Conservation (phyloP, 202 grass and related monocot species). For the Eragrostis tef region DNA sequence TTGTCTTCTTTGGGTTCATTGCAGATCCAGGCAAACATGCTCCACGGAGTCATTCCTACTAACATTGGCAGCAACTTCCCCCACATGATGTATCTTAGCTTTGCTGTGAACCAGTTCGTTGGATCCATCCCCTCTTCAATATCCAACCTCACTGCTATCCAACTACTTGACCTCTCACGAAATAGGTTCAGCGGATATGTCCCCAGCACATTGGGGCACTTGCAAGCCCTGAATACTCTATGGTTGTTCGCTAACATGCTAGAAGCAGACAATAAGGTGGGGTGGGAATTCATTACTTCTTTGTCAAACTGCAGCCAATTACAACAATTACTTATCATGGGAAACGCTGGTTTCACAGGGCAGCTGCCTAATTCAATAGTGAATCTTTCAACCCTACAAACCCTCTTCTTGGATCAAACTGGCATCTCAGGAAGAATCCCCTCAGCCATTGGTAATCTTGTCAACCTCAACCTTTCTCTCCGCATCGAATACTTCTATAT, state of each 20-base stretch:
- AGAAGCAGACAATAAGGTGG: background rate
- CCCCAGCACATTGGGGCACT: background rate
- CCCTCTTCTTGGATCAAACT: background rate
- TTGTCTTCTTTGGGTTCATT: background rate
- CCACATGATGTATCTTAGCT: background rate
- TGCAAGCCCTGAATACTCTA: background rate
- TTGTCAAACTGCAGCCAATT: conserved; percentile 34
- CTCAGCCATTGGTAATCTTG: background rate
- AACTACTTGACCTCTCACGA: accelerated
- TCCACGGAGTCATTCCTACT: background rate
- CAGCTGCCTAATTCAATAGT: conserved; percentile 22
- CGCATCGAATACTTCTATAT: background rate
- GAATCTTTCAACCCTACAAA: background rate
- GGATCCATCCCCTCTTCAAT: conserved; percentile 32
- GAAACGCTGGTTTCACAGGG: background rate
- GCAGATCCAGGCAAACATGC: background rate
- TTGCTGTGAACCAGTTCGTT: background rate
- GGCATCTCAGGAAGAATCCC: conserved; percentile 24
- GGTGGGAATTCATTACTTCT: conserved; percentile 26
- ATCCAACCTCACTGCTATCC: conserved; percentile 6
- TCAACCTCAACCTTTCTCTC: background rate
- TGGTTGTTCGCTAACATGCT: background rate
- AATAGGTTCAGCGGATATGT: conserved; percentile 34
- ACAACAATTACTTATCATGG: accelerated
- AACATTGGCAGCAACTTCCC: background rate